Evolutionary conservation across 2,329 filamentous ascomycete genomes (phyloP), one percentile per base, ranked within the genome.

Genomic region (Fusarium tupiense): DNA sequence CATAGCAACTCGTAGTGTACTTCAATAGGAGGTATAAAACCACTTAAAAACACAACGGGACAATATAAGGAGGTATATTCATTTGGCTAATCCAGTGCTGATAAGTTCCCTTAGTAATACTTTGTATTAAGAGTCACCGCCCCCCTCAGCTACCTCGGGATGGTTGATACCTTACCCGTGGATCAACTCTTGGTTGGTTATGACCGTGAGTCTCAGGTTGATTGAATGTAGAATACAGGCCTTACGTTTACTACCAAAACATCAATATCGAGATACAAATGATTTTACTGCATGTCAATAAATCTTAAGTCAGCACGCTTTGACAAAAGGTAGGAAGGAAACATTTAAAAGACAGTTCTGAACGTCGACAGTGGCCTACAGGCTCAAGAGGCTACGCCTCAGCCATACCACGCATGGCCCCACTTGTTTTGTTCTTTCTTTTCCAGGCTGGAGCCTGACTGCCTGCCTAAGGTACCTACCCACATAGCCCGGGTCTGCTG

Each of bases 401-500:
- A 35, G 22, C 49, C 29, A 50, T 50, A 50, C 47, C 31, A 53
- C n/a, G 8, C 40, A 43, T 35, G 53, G 22, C 65, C 50, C 50
- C 62, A 50, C 64, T 47, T 61, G 26, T 17, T 22, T 31, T 64
- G 41, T 37, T 31, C 37, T 56, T 40, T 49, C 38, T 40, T 40
- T 19, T 58, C 26, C 22, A 24, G 40, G n/a, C 31, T 56, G 38
- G 29, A 44, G 29, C 37, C 38, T 24, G 49, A 52, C 67, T 71
- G 61, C 44, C 61, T 43, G 43, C 50, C 44, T 24, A 49, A 31
- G 46, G 46, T 64, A 20, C 38, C 49, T 57, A 20, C 33, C 53
- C 37, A 63, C 57, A 64, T 52, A 47, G 33, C 40, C 43, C 33
- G 37, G 57, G 60, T 49, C 50, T 64, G 63, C 35, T 74, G 71